Base-by-base conservation (phyloP, 257 asterid genomes). In the Gardenia jasminoides region DNA sequence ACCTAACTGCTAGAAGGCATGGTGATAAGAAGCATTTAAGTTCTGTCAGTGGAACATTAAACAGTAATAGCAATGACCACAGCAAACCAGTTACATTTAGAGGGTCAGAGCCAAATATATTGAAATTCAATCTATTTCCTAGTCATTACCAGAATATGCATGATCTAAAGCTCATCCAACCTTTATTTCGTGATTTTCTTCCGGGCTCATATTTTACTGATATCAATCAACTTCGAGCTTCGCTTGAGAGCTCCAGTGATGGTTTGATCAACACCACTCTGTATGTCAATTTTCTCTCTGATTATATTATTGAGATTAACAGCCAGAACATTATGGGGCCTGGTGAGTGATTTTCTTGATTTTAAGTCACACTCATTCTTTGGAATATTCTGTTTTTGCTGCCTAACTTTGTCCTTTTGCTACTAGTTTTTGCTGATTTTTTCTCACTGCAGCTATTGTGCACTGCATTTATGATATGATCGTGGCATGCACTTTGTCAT, bases 121-220 rank as follows among this genome's bases (percentile, higher is more conserved):
- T 95, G 80, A 92, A 92, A 81, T 95, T 95, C 87, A 95, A 93
- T 85, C 76, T 95, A 20, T 90, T 95, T 78, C 99, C 98, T 80
- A 86, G 94, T 72, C 68, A 89, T 24, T 95, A 92, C 87, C 96
- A 80, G 22, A 93, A 92, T 85, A 68, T 87, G 82, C 94, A 83
- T 61, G 91, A 86, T 69, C 83, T 95, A 48, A 92, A 83, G 93
- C 96, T 95, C 87, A 87, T 93, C 82, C 99, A 95, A 77, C 99
- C 99, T 66, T 85, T 95, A 82, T 88, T 95, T 87, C 96, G 92
- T 79, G 98, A 89, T 85, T 95, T 95, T 80, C 86, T 95, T 79
- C 97, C 94, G 26, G 99, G 99, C 80, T 90, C 99, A 46, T 91
- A 84, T 76, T 89, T 86, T 82, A 84, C 83, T 75, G 97, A 91